Evolutionary conservation across 2,329 filamentous ascomycete genomes (phyloP).

Genomic region (Xylaria sp.): DNA sequence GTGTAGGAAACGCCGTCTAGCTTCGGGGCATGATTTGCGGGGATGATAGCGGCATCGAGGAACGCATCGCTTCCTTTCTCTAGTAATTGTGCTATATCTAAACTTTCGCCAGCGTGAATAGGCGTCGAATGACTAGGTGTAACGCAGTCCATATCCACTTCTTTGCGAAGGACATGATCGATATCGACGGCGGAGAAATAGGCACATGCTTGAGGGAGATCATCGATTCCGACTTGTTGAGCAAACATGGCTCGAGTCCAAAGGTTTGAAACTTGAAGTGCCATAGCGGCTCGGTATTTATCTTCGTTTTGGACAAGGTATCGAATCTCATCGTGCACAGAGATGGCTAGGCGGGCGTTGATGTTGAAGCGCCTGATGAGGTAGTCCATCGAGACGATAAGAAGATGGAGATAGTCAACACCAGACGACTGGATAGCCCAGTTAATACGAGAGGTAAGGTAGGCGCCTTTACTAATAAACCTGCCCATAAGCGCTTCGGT

Average conservation of each 20-base stretch:
- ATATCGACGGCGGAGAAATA: conserved; percentile 97
- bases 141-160: conserved; percentile 97
- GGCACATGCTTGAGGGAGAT: conserved; percentile 91
- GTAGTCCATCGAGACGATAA: conserved; percentile 96
- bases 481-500: conserved; percentile 93
- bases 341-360: conserved; percentile 85
- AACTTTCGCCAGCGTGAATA: conserved; percentile 85
- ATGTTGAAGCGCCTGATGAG: conserved; percentile 86
- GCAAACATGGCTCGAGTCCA: conserved; percentile 99
- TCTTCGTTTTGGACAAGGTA: conserved; percentile 89
- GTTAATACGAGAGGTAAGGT: conserved; percentile 96
- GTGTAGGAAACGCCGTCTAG: conserved; percentile 73
- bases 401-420: conserved; percentile 94
- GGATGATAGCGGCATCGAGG: conserved; percentile 72
- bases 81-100: conserved; percentile 85
- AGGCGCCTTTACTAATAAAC: conserved; percentile 87
- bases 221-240: conserved; percentile 95
- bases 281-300: conserved; percentile 89
- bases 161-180: conserved; percentile 94
- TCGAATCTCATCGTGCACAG: conserved; percentile 96
- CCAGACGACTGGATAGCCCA: conserved; percentile 99
- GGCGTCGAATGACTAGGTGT: conserved; percentile 84
- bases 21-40: conserved; percentile 63
- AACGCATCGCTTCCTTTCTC: conserved; percentile 74
- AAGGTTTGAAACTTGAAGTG: conserved; percentile 90